Base-by-base conservation (phyloP, 108 stramenopile species). In the Nitzschia sp. region DNA sequence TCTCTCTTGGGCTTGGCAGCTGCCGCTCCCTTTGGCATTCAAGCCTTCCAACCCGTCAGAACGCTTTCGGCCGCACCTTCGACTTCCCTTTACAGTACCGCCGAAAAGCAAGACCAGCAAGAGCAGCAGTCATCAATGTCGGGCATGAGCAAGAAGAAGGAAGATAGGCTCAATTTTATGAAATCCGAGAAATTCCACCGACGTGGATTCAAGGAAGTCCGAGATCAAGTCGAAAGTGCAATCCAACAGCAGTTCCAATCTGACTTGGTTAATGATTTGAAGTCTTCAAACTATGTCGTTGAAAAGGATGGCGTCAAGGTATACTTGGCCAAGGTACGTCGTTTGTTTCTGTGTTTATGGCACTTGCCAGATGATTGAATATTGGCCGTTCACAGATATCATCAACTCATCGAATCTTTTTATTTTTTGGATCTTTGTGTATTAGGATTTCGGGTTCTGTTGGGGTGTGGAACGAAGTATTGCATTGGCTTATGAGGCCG, bases 401-500 rank as follows among this genome's bases (percentile, higher is more conserved):
- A 35, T 29, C 29, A 15, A 9, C 38, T 34, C 59, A 33, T 28
- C 32, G 19, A 19, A 19, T 34, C 19, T 11, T 60, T 19, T 34
- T 34, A 54, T 64, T 24, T 48, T 57, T 4, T 57, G 3, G 25
- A 38, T 21, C 3, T 17, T 31, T 59, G 27, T 71, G 17, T 13
- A 6, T 81, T 19, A 51, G 66, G 91, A 92, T 59, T 92, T 92
- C 65, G 91, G 91, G 34, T 95, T 95, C 68, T 95, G 94, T 58
- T 95, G 94, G 94, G 94, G 94, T 24, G 94, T 95, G 23, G 94
- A 95, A 63, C 93, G 96, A 24, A 84, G 85, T 68, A 95, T 98
- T 49, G 96, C 95, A 35, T 78, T 98, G 58, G 95, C 96, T 15
- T 96, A 95, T 64, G 95, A 97, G 71, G 94, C 92, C 23, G 90